These are phyloP conservation scores for Oryza longistaminata DNA, from an alignment of 176 grass and related monocot genomes.

Conservation along the genomic window DNA sequence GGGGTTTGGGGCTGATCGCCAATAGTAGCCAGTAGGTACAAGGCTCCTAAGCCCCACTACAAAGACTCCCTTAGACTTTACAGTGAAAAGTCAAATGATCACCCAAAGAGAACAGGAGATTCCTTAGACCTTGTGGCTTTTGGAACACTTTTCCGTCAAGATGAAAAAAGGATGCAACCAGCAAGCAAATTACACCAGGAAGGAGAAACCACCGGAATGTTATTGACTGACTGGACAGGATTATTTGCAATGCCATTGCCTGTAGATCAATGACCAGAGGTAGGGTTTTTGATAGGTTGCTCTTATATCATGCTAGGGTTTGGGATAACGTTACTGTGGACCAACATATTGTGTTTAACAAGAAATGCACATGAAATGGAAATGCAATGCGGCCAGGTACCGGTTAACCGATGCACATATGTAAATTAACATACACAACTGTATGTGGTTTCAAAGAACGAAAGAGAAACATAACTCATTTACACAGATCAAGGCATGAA, in stretches of 20 bases:
- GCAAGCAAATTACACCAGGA: background rate
- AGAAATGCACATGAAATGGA: background rate
- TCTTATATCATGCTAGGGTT: background rate
- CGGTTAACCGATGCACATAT: background rate
- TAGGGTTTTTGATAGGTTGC: background rate
- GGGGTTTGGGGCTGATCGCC: too few relatives aligned
- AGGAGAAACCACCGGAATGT: background rate
- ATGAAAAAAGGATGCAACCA: too few relatives aligned
- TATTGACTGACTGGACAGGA: background rate
- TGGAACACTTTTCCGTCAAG: too few relatives aligned
- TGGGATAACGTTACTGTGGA: background rate
- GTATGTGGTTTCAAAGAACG: conserved; percentile 1
- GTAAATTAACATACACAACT: background rate
- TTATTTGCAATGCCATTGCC: too few relatives aligned
- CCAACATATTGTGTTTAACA: background rate
- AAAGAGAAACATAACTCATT: conserved; percentile 16
- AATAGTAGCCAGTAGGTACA: too few relatives aligned
- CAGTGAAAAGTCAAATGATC: too few relatives aligned
- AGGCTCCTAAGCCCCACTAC: background rate
- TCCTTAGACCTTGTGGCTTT: background rate
- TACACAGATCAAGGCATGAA: conserved; percentile 26
- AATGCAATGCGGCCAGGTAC: background rate
- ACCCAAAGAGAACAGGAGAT: background rate
- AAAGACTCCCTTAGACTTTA: background rate
- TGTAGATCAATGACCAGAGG: background rate